Base-by-base conservation (phyloP, 345 rosid species). In the Rhodamnia argentea region DNA sequence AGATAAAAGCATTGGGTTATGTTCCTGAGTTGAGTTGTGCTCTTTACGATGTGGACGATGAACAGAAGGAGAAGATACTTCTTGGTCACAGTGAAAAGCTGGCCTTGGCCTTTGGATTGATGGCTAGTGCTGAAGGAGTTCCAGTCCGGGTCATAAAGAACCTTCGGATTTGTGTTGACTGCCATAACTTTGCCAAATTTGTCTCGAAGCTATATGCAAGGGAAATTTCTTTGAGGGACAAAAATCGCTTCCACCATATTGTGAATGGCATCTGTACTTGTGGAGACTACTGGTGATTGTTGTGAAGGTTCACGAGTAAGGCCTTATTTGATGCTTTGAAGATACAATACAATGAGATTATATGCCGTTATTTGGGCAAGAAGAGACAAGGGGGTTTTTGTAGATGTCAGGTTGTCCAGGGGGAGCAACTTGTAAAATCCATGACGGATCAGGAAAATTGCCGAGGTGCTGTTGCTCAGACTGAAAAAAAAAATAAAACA, bases 51-150 rank as follows among this genome's bases (percentile, higher is more conserved):
- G 96, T 97, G 85, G 98, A 97, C 57, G 95, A 95, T 51, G 98
- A 95, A 89, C 98, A 97, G 91, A 97, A 97, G 92, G 98, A 94
- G 95, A 96, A 91, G 89, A 92, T 93, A 89, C 90, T 97, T 12
- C 87, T 91, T 26, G 96, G 93, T 75, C 99, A 97, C 86, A 97
- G 96, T 87, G 99, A 97, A 91, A 97, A 96, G 88, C 91, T 96
- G 82, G 98, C 98, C 76, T 82, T 94, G 93, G 94, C 98, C 81
- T 95, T 93, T 75, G 98, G 95, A 54, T 86, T 97, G 85, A 90
- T 97, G 62, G 90, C 92, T 84, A 88, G 92, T 83, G 83, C 93
- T 20, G 87, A 91, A 27, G 91, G 92, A 85, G 86, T 64, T 47
- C 92, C 96, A 0, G 88, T 95, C 82, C 93, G 95, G 47, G 94